Evolutionary conservation across 371 early-diverging fungal genomes (phyloP).

Genomic region (Mortierella sp.): DNA sequence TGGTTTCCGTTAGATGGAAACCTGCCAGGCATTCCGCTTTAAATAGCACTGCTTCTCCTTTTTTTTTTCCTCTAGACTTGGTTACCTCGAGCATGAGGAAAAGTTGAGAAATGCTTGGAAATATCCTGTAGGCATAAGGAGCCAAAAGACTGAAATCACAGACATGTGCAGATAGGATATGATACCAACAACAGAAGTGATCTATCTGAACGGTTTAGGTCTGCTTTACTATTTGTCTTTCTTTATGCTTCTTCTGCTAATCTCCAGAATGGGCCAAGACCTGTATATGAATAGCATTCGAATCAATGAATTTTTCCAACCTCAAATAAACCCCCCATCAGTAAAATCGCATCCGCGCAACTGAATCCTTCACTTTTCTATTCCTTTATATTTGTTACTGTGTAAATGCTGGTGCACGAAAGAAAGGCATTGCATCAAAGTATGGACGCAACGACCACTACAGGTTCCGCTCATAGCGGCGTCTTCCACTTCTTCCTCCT

Average conservation of each 20-base stretch:
- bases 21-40: constrained; percentile 27
- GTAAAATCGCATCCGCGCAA: constrained; percentile 42
- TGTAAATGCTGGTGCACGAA: too few species aligned
- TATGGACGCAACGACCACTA: too few species aligned
- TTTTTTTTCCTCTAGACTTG: constrained; percentile 32
- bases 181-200: too few species aligned
- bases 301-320: constrained; percentile 53
- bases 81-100: constrained; percentile 31
- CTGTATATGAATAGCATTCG: constrained; percentile 59
- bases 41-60: constrained; percentile 36
- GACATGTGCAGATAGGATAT: neutral
- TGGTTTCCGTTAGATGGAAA: constrained; percentile 41
- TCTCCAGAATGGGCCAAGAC: constrained; percentile 63
- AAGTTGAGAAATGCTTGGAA: constrained; percentile 26
- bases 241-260: constrained; percentile 59
- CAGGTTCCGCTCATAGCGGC: too few species aligned
- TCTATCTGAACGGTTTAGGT: constrained; percentile 3
- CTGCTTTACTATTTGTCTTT: constrained; percentile 35
- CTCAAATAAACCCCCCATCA: constrained; percentile 59
- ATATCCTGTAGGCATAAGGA: constrained; percentile 44
- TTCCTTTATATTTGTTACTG: too few species aligned
- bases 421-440: too few species aligned
- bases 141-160: too few species aligned
- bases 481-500: neutral
- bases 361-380: constrained; percentile 41